A percentile compares a stretch with the other conserved stretches of the same genome.
Evolutionary conservation across 805 yeast genomes (phyloP).

Genomic region (Nakazawaea sp.): DNA sequence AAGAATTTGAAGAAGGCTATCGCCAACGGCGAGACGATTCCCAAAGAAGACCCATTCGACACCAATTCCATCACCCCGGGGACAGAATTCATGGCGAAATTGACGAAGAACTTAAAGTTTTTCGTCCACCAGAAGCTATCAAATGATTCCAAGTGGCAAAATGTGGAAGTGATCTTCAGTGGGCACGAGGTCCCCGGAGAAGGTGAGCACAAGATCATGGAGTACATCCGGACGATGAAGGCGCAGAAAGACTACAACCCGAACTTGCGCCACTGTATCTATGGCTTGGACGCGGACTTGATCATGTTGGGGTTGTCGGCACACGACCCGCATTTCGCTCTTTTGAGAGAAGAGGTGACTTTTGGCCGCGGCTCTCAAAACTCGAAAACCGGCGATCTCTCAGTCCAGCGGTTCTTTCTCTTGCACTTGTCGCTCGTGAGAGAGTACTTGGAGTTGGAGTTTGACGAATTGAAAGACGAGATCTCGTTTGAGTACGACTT

Average conservation of each 20-base stretch:
- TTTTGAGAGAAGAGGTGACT: constrained; percentile 90
- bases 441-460: constrained; percentile 87
- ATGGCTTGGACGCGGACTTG: constrained; percentile 94
- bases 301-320: constrained; percentile 88
- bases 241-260: constrained; percentile 69
- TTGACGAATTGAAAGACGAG: constrained; percentile 58
- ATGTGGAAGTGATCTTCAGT: constrained; percentile 66
- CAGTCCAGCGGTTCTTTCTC: constrained; percentile 74
- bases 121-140: constrained; percentile 84
- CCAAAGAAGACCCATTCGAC: constrained; percentile 83
- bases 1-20: constrained; percentile 68
- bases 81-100: constrained; percentile 89
- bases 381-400: constrained; percentile 37
- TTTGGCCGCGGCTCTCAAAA: constrained; percentile 50
- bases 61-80: constrained; percentile 95
- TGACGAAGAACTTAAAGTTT: constrained; percentile 75
- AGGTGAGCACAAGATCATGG: constrained; percentile 98
- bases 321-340: constrained; percentile 93
- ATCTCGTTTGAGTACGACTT: constrained; percentile 69
- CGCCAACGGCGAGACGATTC: constrained; percentile 64
- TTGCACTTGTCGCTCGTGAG: constrained; percentile 83
- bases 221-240: constrained; percentile 73
- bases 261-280: constrained; percentile 86
- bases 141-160: constrained; percentile 82
- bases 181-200: constrained; percentile 98